Conservation (phyloP, 106 monocot genomes). For the Narthecium ossifragum region DNA sequence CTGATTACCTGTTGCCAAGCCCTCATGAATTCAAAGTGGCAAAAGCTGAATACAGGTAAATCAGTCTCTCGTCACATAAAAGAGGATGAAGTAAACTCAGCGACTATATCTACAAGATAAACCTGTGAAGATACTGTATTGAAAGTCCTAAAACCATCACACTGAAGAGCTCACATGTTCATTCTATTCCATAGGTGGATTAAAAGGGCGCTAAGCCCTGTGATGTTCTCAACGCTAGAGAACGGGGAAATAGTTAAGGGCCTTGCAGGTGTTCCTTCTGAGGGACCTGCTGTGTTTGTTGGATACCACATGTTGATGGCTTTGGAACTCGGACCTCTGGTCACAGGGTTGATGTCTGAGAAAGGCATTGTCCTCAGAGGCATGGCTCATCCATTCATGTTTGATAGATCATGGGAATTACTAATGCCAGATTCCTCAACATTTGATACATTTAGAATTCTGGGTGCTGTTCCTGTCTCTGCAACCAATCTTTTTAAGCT, state of each 20-base stretch:
- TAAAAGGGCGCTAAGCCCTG: conserved; percentile 28
- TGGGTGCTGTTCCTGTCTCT: conserved; percentile 73
- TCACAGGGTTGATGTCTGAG: conserved; percentile 21
- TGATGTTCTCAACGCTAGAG: conserved; percentile 63
- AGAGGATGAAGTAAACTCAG: too few relatives aligned
- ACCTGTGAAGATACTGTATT: too few relatives aligned
- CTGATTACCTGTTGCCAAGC: conserved; percentile 52
- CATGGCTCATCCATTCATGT: conserved; percentile 76
- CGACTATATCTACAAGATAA: too few relatives aligned
- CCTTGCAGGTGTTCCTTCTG: conserved; percentile 54
- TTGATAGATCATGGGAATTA: conserved; percentile 31
- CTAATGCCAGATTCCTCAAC: conserved; percentile 41
- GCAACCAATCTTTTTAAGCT: conserved; percentile 62
- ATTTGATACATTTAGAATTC: conserved; percentile 44
- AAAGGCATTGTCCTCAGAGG: conserved; percentile 54
- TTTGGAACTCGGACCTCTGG: conserved; percentile 42
- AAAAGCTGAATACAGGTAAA: conserved; percentile 27
- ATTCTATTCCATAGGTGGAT: conserved; percentile 41
- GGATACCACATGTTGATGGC: conserved; percentile 89
- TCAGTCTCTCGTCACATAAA: too few relatives aligned
- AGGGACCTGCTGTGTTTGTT: conserved; percentile 64
- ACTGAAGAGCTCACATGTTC: too few relatives aligned
- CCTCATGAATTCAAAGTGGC: conserved; percentile 31
- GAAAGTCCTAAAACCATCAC: too few relatives aligned
- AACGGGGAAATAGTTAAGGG: conserved; percentile 58